Evolutionary conservation across 2,329 filamentous ascomycete species (phyloP).

Genomic region (Alternaria triticimaculans): DNA sequence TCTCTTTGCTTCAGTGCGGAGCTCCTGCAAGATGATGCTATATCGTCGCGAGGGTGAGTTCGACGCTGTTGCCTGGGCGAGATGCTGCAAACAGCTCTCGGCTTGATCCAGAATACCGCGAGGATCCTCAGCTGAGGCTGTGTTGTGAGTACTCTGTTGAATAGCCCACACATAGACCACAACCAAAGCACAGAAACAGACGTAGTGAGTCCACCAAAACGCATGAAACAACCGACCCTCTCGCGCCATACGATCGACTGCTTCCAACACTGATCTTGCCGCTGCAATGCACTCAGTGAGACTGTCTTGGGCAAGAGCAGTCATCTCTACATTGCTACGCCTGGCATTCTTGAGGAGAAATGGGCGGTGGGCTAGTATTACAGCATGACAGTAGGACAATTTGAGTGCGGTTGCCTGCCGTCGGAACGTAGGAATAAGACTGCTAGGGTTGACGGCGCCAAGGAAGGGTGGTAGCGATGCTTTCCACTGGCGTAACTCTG

Average conservation of each 20-base stretch:
- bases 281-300: conserved; percentile 54
- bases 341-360: conserved; percentile 32
- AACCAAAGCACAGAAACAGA: conserved; percentile 57
- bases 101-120: conserved; percentile 50
- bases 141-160: conserved; percentile 37
- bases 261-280: conserved; percentile 47
- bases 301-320: conserved; percentile 45
- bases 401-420: conserved; percentile 41
- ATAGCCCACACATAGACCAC: conserved; percentile 59
- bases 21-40: conserved; percentile 57
- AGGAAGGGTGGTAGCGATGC: conserved; percentile 52
- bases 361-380: conserved; percentile 45
- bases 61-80: conserved; percentile 55
- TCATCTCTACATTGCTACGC: conserved; percentile 25
- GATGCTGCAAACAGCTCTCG: conserved; percentile 54
- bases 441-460: conserved; percentile 53
- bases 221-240: conserved; percentile 52
- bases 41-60: conserved; percentile 58
- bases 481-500: conserved; percentile 46
- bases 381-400: conserved; percentile 43
- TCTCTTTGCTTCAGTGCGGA: conserved; percentile 50
- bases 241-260: conserved; percentile 49
- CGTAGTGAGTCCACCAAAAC: conserved; percentile 59
- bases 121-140: conserved; percentile 9
- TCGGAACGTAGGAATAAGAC: conserved; percentile 55